Percentiles rank a stretch among this genome's conserved stretches.
Conservation (phyloP, 202 grass and related monocot genomes). For the Schoenoplectus triqueter region DNA sequence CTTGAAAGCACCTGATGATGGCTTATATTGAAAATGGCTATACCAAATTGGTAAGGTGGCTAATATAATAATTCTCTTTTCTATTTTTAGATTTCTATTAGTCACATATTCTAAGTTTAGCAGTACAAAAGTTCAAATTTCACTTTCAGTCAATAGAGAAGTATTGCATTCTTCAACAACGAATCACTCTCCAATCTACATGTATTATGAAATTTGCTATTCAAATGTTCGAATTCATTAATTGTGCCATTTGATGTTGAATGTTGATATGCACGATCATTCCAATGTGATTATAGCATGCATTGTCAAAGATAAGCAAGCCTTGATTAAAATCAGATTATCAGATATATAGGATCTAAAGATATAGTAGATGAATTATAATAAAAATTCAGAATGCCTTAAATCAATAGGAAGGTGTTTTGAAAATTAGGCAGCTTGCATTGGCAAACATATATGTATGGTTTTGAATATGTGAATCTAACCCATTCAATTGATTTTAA, state of each 20-base stretch:
- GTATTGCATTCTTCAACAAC: not conserved
- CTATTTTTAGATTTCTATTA: not conserved
- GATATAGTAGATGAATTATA: not conserved
- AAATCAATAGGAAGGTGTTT: not conserved
- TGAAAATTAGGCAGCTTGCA: not conserved
- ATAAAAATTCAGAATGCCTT: constrained; percentile 3
- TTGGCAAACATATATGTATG: not conserved
- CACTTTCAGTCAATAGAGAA: not conserved
- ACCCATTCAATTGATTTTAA: not conserved
- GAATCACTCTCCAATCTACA: not conserved
- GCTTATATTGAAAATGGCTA: not conserved
- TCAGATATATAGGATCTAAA: not conserved
- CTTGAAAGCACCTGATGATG: not conserved
- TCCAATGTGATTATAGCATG: not conserved
- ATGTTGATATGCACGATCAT: not conserved
- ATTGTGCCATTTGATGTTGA: not conserved
- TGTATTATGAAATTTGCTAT: not conserved
- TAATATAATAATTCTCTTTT: too few species aligned
- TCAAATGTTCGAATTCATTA: not conserved
- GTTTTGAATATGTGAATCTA: constrained; percentile 1
- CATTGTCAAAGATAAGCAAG: constrained; percentile 4
- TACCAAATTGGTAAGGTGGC: not conserved
- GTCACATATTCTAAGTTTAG: not conserved
- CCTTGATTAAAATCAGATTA: not conserved
- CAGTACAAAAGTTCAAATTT: not conserved